Evolutionary conservation across 768 basidiomycete genomes (phyloP), one percentile per base, ranked within the genome.

Genomic region (Lactarius deliciosus): DNA sequence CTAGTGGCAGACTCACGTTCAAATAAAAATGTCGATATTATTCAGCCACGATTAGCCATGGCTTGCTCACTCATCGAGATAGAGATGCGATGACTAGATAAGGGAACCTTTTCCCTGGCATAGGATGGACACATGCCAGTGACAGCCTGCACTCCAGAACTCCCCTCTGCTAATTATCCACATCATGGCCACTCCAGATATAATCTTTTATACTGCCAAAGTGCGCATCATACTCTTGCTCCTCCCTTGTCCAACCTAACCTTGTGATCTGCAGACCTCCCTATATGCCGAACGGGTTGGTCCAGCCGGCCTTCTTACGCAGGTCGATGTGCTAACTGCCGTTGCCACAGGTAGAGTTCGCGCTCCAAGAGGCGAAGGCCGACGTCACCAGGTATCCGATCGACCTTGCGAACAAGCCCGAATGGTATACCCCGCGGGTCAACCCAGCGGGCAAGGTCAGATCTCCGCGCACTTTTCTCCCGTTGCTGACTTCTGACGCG

Each of bases 391-490:
- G 79, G 25, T 86, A 78, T 66, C 79, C 85, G 68, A 81, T 89
- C 50, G 83, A 89, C 70, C 74, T 89, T 28, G 54, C 66, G 67
- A 83, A 85, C 75, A 89, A 89, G 75, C 88, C 88, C 0, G 83
- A 81, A 59, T 88, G 87, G 87, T 89, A 85, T 72, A 82, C 82
- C 0, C 79, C 81, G 0, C 79, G 83, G 60, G 81, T 89, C 43
- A 88, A 89, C 73, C 83, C 83, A 1, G 85, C 82, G 2, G 81
- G 82, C 74, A 87, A 88, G 79, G 87, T 85, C 70, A 22, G 75
- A 22, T 13, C n/a, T 22, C 71, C 9, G 18, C 30, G 5, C 22
- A 4, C 22, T 25, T 22, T 5, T 11, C 16, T 9, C 4, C 13
- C 11, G 15, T 11, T n/a, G 13, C 34, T 34, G 9, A 5, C 13